Percentiles rank a stretch among this genome's conserved stretches.
Conservation (phyloP, 2,329 filamentous ascomycete genomes). For the Onygena corvina region DNA sequence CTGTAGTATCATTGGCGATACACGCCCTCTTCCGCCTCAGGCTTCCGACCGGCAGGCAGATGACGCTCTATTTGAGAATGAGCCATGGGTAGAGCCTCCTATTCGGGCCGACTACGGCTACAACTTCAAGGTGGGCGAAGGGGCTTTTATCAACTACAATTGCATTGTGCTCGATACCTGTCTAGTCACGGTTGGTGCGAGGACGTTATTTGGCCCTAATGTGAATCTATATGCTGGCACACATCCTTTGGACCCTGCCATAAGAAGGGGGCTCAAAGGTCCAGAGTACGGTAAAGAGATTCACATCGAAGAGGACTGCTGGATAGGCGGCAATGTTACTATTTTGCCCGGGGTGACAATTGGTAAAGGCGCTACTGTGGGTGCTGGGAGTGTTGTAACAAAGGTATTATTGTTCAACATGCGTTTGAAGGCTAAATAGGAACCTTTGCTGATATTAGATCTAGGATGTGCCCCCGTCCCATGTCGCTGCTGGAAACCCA, state of each 20-base stretch:
- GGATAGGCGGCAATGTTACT: conserved; percentile 60
- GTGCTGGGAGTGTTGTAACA: conserved; percentile 72
- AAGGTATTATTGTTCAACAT: conserved; percentile 37
- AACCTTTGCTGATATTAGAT: background rate
- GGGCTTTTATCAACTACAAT: conserved; percentile 65
- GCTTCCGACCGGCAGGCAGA: conserved; percentile 50
- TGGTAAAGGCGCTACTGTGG: conserved; percentile 60
- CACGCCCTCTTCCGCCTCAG: conserved; percentile 49
- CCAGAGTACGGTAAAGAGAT: conserved; percentile 66
- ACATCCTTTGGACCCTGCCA: conserved; percentile 62
- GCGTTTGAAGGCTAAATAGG: background rate
- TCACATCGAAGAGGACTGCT: conserved; percentile 66
- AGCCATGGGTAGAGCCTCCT: conserved; percentile 59
- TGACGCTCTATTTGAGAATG: conserved; percentile 49
- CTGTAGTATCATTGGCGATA: conserved; percentile 50
- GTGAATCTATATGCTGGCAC: conserved; percentile 62
- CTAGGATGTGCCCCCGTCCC: conserved; percentile 33
- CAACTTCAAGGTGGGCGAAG: conserved; percentile 57
- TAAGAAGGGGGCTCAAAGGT: conserved; percentile 62
- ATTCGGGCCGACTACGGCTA: conserved; percentile 66
- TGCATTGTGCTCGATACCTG: conserved; percentile 67
- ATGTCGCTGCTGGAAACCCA: conserved; percentile 33
- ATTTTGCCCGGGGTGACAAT: conserved; percentile 69
- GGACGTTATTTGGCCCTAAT: conserved; percentile 68
- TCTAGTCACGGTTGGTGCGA: conserved; percentile 58